phyloP scores from a whole-genome alignment of 805 yeast genomes.

The Yamadazyma sp. region DNA sequence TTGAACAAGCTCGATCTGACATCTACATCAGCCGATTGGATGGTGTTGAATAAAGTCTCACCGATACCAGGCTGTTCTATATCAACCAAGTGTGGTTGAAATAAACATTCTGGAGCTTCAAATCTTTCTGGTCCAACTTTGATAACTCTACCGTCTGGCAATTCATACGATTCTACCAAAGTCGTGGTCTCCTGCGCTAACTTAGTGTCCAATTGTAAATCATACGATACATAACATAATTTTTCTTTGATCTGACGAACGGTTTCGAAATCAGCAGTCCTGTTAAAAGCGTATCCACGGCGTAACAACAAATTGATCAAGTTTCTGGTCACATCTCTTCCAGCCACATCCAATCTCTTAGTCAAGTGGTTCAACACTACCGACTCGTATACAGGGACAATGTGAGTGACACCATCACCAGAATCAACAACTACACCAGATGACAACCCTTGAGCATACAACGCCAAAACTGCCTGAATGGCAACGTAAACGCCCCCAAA shows the following conservation, averaged over 20 bases:
- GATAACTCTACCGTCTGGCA: constrained; percentile 95
- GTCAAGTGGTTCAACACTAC: constrained; percentile 95
- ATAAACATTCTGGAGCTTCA: constrained; percentile 94
- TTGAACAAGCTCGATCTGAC: constrained; percentile 83
- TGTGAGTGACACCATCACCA: constrained; percentile 98
- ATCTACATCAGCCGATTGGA: constrained; percentile 94
- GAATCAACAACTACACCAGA: constrained; percentile 98
- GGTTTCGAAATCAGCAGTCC: constrained; percentile 98
- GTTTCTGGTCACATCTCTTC: constrained; percentile 97
- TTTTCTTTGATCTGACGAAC: constrained; percentile 98
- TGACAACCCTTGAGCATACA: constrained; percentile 94
- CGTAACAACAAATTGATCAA: constrained; percentile 86
- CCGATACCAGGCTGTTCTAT: constrained; percentile 97
- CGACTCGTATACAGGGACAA: constrained; percentile 96
- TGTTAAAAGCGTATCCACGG: constrained; percentile 96
- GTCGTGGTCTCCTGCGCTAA: constrained; percentile 94
- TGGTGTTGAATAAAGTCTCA: constrained; percentile 85
- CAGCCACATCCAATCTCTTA: constrained; percentile 92
- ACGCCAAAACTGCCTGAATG: constrained; percentile 95
- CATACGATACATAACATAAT: constrained; percentile 92
- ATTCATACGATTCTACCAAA: constrained; percentile 83
- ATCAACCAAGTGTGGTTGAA: constrained; percentile 94
- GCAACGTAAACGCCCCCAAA: constrained; percentile 95
- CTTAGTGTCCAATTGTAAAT: constrained; percentile 83
- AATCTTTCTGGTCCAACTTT: constrained; percentile 94